A percentile compares a stretch with the other conserved stretches of the same genome.
These are phyloP conservation scores for Hymenoscyphus repandus DNA, from an alignment of 2,329 filamentous ascomycete species.

Conservation along the genomic window DNA sequence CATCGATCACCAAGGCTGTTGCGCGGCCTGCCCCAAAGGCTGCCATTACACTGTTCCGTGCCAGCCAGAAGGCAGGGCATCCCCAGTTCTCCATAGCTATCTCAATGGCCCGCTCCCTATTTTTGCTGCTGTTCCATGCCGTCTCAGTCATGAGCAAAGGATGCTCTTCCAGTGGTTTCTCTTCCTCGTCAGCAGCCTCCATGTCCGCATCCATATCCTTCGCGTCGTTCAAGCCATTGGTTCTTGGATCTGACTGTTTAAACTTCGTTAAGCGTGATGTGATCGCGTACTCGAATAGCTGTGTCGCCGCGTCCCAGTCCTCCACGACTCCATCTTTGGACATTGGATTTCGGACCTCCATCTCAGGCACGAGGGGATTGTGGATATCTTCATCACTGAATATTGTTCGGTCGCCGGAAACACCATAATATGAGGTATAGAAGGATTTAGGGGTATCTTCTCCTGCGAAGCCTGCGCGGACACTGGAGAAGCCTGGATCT, in stretches of 20 bases:
- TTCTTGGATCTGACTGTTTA: conserved; percentile 61
- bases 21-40: conserved; percentile 92
- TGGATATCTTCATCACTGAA: conserved; percentile 91
- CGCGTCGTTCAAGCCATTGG: conserved; percentile 73
- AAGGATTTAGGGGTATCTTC: conserved; percentile 96
- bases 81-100: conserved; percentile 97
- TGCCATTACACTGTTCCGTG: conserved; percentile 80
- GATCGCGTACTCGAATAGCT: conserved; percentile 89
- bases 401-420: conserved; percentile 48
- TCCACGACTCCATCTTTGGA: conserved; percentile 83
- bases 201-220: conserved; percentile 50
- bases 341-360: conserved; percentile 92
- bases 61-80: conserved; percentile 89
- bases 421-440: conserved; percentile 82
- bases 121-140: conserved; percentile 83
- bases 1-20: conserved; percentile 85
- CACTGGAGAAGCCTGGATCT: conserved; percentile 86
- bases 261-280: conserved; percentile 80
- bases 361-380: conserved; percentile 59
- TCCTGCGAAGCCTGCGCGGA: conserved; percentile 92
- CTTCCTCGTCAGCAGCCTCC: conserved; percentile 51
- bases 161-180: conserved; percentile 82
- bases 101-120: conserved; percentile 90
- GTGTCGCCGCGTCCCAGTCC: conserved; percentile 89
- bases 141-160: conserved; percentile 92